Conservation (phyloP, 768 basidiomycete genomes). For the Solioccasus polychromus region DNA sequence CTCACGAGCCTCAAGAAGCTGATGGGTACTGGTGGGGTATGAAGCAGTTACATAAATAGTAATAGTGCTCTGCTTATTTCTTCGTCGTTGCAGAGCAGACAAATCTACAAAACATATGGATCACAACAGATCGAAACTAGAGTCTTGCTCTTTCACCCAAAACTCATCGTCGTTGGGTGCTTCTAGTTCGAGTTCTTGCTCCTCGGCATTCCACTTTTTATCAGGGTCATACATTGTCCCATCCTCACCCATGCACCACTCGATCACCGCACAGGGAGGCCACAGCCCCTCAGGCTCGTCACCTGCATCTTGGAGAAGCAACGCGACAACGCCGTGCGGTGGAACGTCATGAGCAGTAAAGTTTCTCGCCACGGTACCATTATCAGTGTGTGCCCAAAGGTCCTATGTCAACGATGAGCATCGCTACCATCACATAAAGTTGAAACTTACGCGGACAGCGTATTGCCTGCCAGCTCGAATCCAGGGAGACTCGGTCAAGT, state of each 20-base stretch:
- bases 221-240: conserved; percentile 42
- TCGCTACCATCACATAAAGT: neutral
- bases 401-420: conserved; percentile 41
- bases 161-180: no score
- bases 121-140: neutral
- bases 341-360: conserved; percentile 55
- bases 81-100: no score
- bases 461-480: conserved; percentile 66
- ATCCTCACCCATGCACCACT: conserved; percentile 60
- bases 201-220: conserved; percentile 24
- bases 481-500: conserved; percentile 67
- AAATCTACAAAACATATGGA: neutral
- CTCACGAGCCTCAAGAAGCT: no score
- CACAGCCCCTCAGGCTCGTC: conserved; percentile 58
- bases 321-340: conserved; percentile 65
- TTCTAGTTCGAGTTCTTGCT: no score
- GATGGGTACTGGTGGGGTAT: no score
- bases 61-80: no score
- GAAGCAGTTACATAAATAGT: no score
- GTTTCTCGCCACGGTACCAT: conserved; percentile 61
- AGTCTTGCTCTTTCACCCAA: neutral
- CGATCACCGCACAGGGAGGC: conserved; percentile 54
- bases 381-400: conserved; percentile 70
- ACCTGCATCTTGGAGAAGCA: conserved; percentile 63
- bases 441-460: conserved; percentile 55